Base-by-base conservation (phyloP, 2,329 filamentous ascomycete genomes). In the Botryotinia convoluta region DNA sequence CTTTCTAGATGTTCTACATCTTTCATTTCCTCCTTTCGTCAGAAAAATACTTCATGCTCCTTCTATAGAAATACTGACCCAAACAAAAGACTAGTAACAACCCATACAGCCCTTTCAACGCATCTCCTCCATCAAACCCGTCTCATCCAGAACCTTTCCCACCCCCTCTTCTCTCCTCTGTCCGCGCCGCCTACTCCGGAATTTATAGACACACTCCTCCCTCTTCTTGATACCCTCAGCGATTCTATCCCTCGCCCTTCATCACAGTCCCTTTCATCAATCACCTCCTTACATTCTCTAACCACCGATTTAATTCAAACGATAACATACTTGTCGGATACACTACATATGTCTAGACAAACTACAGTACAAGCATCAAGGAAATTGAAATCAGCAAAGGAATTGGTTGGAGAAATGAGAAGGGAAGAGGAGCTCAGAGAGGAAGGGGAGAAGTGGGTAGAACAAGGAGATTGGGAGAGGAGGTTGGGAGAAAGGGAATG, bases 331-430 rank as follows among this genome's bases (percentile, higher is more conserved):
- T 86, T 99, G 7, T 94, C 93, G 10, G 96, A 99, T 81, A 95
- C 93, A 5, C 86, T 99, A 48, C 95, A 98, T 82, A 97, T 98
- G 91, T 94, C 92, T 45, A 91, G 94, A 20, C 95, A 98, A 82
- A 92, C 93, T 1, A 96, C 93, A 0, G 92, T 90, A 4, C 92
- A 92, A 16, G 96, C 95, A 2, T 91, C 92, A 3, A 87, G 96
- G 72, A 89, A 94, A 62, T 84, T 99, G 69, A 91, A 92, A 77
- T 93, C 90, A 51, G 94, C 93, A 10, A 93, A 92, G 78, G 95
- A 97, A 81, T 89, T 97, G 74, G 91, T 98, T 1, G 89, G 91
- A 2, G 95, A 98, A 78, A 91, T 98, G 85, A 89, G 91, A 76
- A 89, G 89, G 74, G 96, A 98, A 79, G 91, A 93, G 74, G 94